Base-by-base conservation (phyloP, 495 filamentous ascomycete genomes). In the Venustampulla echinocandica region DNA sequence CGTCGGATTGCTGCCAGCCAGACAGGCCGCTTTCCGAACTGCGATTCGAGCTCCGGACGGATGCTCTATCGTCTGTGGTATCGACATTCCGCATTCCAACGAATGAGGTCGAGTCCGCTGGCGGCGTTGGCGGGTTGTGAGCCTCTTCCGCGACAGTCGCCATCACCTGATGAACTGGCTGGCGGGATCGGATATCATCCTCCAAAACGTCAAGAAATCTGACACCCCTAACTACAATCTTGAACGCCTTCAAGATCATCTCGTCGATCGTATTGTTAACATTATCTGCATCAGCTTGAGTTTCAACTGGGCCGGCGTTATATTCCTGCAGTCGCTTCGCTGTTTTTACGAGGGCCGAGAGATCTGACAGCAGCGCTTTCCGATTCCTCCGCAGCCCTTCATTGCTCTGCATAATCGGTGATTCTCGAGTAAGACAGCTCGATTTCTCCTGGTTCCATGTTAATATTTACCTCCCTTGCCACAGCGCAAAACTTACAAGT, bases 191-290 rank as follows among this genome's bases (percentile, higher is more conserved):
- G 24, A 68, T 65, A 52, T 87, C 84, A 46, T 90, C 80, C 19
- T 87, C 80, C 73, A 88, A 84, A 3, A 89, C 72, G 57, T 99
- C 93, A n/a, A 96, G 70, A 60, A 99, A 96, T 49, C 80, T 75
- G 42, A 96, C 88, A 27, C 85, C 87, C 47, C 89, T 83, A 45
- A 80, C 88, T n/a, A 93, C 85, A 47, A 96, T 87, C 56, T 85
- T 90, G 69, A 93, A 97, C 0, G 88, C 89, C 60, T 89, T 90
- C 40, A 94, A 65, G 10, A 96, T 80, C 78, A 97, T 85, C 61
- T 94, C 87, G 61, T 96, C 90, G 41, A 94, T 70, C 23, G 90
- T 74, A 50, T 80, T 76, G 53, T 90, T 87, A 24, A 86, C 68
- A 22, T 81, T 76, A 1, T 81, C 70, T 15, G 77, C 69, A 25